Evolutionary conservation across 257 asterid genomes (phyloP).

Genomic region (Solanum okadae): DNA sequence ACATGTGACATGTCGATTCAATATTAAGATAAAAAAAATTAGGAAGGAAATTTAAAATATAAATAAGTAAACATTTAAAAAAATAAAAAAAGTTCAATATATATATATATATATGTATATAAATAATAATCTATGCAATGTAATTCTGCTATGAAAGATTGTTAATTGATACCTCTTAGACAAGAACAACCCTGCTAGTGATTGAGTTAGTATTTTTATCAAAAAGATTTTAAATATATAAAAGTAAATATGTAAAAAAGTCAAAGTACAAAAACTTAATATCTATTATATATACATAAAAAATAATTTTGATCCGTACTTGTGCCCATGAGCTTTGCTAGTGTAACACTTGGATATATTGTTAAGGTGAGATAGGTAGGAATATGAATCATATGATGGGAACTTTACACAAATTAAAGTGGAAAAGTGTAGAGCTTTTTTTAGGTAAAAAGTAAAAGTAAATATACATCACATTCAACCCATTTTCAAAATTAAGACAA

Average conservation of each 20-base stretch:
- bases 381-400: neutral
- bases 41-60: no score
- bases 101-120: no score
- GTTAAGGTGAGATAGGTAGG: neutral
- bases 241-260: no score
- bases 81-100: no score
- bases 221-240: no score
- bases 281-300: no score
- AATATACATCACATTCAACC: neutral
- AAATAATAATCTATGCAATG: neutral
- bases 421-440: neutral
- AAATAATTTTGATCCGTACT: no score
- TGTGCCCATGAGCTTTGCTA: neutral
- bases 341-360: neutral
- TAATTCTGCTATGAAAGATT: no score
- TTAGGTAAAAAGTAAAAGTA: neutral
- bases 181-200: accelerated
- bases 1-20: neutral
- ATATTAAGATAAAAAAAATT: no score
- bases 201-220: neutral
- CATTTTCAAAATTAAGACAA: neutral
- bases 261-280: no score
- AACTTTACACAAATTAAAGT: neutral
- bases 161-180: neutral
- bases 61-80: no score